Evolutionary conservation across 148 eudicot genomes (phyloP).

Genomic region (Pharnaceum exiguum): DNA sequence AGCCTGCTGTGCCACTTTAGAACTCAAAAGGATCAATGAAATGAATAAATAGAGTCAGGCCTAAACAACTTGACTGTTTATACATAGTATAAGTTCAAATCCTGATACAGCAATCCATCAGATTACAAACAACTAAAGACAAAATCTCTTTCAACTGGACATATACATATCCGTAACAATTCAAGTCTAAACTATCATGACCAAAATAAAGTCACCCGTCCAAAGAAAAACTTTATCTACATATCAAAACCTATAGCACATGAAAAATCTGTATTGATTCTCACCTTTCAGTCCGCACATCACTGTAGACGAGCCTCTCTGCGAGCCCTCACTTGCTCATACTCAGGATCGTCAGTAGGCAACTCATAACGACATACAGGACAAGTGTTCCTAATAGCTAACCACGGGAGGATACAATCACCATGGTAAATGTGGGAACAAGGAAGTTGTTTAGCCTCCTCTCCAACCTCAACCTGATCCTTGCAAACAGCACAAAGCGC

Average conservation of each 20-base stretch:
- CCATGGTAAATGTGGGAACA: constrained; percentile 66
- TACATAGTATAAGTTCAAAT: constrained; percentile 13
- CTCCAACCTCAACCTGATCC: constrained; percentile 50
- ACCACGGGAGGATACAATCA: constrained; percentile 71
- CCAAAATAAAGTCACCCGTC: constrained; percentile 2
- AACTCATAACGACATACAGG: constrained; percentile 70
- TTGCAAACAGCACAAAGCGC: constrained; percentile 66
- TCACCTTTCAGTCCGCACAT: constrained; percentile 8
- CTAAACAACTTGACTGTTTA: neutral
- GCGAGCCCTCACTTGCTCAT: constrained; percentile 47
- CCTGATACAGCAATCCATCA: neutral
- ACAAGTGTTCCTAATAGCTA: constrained; percentile 64
- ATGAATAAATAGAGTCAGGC: neutral
- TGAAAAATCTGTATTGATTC: neutral
- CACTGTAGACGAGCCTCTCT: constrained; percentile 27
- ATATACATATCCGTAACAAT: constrained; percentile 5
- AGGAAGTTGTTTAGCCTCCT: constrained; percentile 47
- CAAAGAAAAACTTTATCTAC: constrained; percentile 14
- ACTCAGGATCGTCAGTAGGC: constrained; percentile 68
- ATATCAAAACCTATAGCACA: constrained; percentile 6
- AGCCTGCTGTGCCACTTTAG: no score
- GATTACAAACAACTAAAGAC: constrained; percentile 6
- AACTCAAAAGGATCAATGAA: no score
- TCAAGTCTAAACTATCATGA: neutral
- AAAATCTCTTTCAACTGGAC: neutral